Conservation (phyloP, 331 rosid genomes). For the Pyracantha coccinea region DNA sequence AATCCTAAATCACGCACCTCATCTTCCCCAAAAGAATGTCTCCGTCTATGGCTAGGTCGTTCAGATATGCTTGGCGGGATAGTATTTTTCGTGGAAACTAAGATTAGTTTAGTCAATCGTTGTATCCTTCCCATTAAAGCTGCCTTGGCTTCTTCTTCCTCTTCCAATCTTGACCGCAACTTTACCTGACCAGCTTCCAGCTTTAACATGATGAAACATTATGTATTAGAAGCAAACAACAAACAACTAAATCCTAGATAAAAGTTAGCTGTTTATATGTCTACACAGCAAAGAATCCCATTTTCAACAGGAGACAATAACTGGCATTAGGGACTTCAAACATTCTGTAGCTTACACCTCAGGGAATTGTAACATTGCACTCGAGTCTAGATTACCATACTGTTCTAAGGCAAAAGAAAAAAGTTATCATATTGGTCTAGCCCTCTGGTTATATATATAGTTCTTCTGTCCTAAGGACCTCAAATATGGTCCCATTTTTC, state of each 20-base stretch:
- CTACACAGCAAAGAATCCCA: neutral
- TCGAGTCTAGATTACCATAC: neutral
- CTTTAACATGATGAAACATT: conserved; percentile 32
- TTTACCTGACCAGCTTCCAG: conserved; percentile 51
- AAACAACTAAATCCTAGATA: neutral
- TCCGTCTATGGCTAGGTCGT: conserved; percentile 33
- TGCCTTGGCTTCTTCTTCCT: conserved; percentile 50
- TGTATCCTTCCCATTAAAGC: conserved; percentile 53
- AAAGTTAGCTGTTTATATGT: neutral
- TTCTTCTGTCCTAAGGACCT: neutral
- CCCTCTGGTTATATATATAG: neutral
- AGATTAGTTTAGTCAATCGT: conserved; percentile 41
- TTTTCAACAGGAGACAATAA: neutral
- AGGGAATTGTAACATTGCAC: neutral
- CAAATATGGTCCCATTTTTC: neutral
- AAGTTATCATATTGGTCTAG: neutral
- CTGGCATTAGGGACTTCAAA: neutral
- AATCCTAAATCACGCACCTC: conserved; percentile 29
- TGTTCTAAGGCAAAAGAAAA: neutral
- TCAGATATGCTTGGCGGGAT: conserved; percentile 32
- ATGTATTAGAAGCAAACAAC: conserved; percentile 16
- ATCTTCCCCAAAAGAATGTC: conserved; percentile 55
- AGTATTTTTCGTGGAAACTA: conserved; percentile 43
- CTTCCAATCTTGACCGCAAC: conserved; percentile 42
- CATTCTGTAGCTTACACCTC: neutral